Base-by-base conservation (phyloP, 305 asterid species). In the Fraxinus dipetala region DNA sequence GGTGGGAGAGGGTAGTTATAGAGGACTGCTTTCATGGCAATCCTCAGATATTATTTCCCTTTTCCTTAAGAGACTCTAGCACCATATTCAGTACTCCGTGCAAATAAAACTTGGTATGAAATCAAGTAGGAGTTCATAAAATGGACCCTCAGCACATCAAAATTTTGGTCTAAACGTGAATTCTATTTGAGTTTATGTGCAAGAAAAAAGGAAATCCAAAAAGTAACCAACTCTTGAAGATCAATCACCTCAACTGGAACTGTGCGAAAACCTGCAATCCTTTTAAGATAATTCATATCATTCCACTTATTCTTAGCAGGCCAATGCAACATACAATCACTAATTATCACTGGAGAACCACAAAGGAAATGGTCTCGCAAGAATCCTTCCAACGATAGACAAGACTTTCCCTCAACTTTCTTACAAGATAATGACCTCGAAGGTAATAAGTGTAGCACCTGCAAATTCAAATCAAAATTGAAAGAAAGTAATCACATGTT, bases 261-360 rank as follows among this genome's bases (percentile, higher is more conserved):
- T 1, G 99, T 96, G 51, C 97, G 99, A 80, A 91, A 93, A 72
- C 99, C 98, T 61, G 94, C 98, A 83, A 92, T 89, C 73, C 83
- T 84, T 81, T 88, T 88, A 80, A 96, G 97, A 87, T 94, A 96
- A 87, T 89, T 91, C 89, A 91, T 85, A 87, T 96, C 93, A 84
- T 83, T 90, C 98, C 98, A 94, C 87, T 87, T 90, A 38, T 84
- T 87, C 87, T 72, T 90, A 63, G 99, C 99, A 6, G 99, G 99
- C 98, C 98, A 96, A 85, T 93, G 95, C 84, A 86, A 85, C 98
- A 96, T 92, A 70, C 92, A 88, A 83, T 91, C 98, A 83, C 92
- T 81, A 83, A 94, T 91, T 67, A 96, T 87, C 84, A 89, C 92
- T 0, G 92, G 89, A 79, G 79, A 69, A 43, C 83, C 88, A 43